These are phyloP conservation scores for Camelina hispida DNA, from an alignment of 345 rosid species.

Conservation along the genomic window DNA sequence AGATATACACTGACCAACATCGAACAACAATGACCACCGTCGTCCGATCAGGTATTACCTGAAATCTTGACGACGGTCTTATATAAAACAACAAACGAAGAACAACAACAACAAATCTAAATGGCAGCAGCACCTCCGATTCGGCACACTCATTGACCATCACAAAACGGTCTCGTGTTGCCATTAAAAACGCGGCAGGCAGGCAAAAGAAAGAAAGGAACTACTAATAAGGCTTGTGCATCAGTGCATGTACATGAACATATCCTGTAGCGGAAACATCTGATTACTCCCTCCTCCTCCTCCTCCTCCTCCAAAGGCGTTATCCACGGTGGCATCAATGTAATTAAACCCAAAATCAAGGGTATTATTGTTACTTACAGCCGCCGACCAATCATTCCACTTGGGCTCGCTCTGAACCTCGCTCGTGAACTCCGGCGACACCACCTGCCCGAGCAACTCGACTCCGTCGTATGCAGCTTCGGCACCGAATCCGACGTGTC, in stretches of 20 bases:
- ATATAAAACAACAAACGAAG: slow-evolving; percentile 4
- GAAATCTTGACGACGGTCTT: slow-evolving; percentile 34
- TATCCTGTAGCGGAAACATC: slow-evolving; percentile 64
- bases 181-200: too few species aligned
- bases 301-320: slow-evolving; percentile 44
- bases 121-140: background rate
- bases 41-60: slow-evolving; percentile 23
- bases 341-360: slow-evolving; percentile 57
- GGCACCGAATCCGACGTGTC: slow-evolving; percentile 92
- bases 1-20: slow-evolving; percentile 30
- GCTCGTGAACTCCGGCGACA: slow-evolving; percentile 85
- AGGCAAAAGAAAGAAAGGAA: background rate
- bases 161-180: slow-evolving; percentile 41
- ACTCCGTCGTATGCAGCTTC: slow-evolving; percentile 78
- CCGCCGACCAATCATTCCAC: slow-evolving; percentile 60
- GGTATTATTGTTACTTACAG: slow-evolving; percentile 29
- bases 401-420: slow-evolving; percentile 95
- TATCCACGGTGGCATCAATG: slow-evolving; percentile 53
- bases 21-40: slow-evolving; percentile 28
- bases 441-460: slow-evolving; percentile 96
- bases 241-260: slow-evolving; percentile 80
- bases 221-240: slow-evolving; percentile 45
- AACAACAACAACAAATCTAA: slow-evolving; percentile 27
- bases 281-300: slow-evolving; percentile 42
- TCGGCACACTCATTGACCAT: slow-evolving; percentile 43